Base-by-base conservation (phyloP, 805 yeast species). In the Teunomyces panamensis region DNA sequence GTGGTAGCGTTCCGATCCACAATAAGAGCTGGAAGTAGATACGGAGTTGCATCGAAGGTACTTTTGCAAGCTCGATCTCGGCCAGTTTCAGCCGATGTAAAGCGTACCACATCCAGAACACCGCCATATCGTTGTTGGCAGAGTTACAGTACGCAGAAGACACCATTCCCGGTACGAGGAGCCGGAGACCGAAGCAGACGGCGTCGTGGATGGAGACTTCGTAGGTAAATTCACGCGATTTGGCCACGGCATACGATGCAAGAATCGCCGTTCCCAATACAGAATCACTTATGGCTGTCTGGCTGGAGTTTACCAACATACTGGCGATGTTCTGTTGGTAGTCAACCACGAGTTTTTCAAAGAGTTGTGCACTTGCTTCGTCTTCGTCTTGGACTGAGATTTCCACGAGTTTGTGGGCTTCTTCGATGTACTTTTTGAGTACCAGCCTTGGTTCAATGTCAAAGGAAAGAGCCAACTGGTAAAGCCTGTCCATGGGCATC, bases 361-460 rank as follows among this genome's bases (percentile, higher is more conserved):
- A 74, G 11, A 79, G 57, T 11, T 69, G 69, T n/a, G 65, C 72
- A 42, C 62, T 63, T 10, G 63, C 52, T 0, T 59, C 60, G 9
- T 67, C 61, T 4, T 62, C 61, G 14, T 59, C 53, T 16, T 52
- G 57, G 42, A 64, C 62, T 9, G 66, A 49, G 9, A 58, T 44
- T 9, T 61, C 57, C 44, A 85, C 80, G 2, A 85, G 57, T 2
- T 60, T 56, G 36, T 62, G 64, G 1, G 83, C 64, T 30, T 71
- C 71, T 3, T 60, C 55, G 7, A 67, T 36, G 73, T 58, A 57
- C 57, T 67, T 54, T 2, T 55, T 50, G 39, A 84, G 74, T 17
- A 65, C 63, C 1, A 57, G 56, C n/a, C 65, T 66, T 9, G 83
- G 66, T 45, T 84, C 80, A 44, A 89, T 58, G 63, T 91, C 98